phyloP scores from a whole-genome alignment of 805 yeast genomes.

The Candida ipomoeae region DNA sequence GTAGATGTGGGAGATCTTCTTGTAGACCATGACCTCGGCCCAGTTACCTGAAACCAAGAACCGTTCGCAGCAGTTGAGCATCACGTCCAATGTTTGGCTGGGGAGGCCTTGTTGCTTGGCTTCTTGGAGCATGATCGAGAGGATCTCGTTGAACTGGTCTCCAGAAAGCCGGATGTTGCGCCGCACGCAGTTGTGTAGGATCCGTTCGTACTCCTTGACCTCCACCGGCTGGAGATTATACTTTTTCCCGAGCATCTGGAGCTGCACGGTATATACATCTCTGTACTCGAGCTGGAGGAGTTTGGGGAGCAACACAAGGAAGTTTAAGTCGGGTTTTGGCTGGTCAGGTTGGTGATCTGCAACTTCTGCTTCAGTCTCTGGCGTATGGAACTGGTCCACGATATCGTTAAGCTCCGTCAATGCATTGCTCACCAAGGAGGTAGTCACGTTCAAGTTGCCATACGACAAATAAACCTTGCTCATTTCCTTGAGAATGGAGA shows the following conservation, averaged over 20 bases:
- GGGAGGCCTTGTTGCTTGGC: conserved; percentile 1
- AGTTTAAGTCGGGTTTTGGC: neutral
- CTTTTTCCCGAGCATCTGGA: conserved; percentile 8
- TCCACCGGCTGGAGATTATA: neutral
- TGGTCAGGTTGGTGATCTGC: neutral
- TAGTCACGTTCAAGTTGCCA: conserved; percentile 22
- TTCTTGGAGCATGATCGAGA: conserved; percentile 7
- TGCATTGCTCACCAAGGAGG: conserved; percentile 24
- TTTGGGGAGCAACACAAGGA: conserved; percentile 15
- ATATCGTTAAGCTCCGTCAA: conserved; percentile 21
- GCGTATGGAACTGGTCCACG: conserved; percentile 7
- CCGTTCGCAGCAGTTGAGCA: conserved; percentile 26
- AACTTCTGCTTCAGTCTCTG: neutral
- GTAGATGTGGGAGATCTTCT: conserved; percentile 25
- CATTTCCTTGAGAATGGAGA: conserved; percentile 27
- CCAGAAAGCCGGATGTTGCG: conserved; percentile 20
- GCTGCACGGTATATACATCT: conserved; percentile 16
- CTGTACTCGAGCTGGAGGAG: conserved; percentile 19
- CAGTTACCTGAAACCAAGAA: conserved; percentile 30
- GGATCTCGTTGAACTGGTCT: conserved; percentile 16
- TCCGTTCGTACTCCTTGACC: conserved; percentile 4
- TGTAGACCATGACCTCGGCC: conserved; percentile 22
- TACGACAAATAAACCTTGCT: conserved; percentile 23
- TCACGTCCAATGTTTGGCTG: conserved; percentile 6
- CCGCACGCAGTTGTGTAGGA: conserved; percentile 2